Base-by-base conservation (phyloP, 2,329 filamentous ascomycete genomes). In the Aspergillus sergii region DNA sequence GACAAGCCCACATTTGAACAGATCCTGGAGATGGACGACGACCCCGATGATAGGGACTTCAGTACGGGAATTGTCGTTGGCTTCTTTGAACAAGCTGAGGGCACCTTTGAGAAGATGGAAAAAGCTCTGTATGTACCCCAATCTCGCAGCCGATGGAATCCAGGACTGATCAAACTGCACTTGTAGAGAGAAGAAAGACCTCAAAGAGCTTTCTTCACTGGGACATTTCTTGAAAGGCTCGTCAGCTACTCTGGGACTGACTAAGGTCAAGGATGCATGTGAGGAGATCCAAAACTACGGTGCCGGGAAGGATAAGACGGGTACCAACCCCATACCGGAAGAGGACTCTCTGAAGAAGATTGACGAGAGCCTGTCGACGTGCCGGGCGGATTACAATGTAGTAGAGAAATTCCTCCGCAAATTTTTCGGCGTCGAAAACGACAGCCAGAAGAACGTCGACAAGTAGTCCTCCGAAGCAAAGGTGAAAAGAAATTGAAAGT, bases 21-120 rank as follows among this genome's bases (percentile, higher is more conserved):
- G 83, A 98, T 99, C 76, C 87, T 98, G 66, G 95, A 98, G 80
- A 97, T 99, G 94, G 95, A 99, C 78, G 95, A 99, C 78, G 95
- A 98, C 68, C 91, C 92, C 68, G 90, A 94, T 12, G 91, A 94
- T 67, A 86, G 89, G 71, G 93, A 97, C 56, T 98, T 98, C 84
- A 96, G 91, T 81, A 87, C 85, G 72, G 90, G 91, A 64, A 94
- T 99, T 69, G 94, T 98, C 56, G 90, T 88, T 75, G 92, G 93
- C 65, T 99, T 97, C 83, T 96, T 98, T 71, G 89, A 93, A 21
- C 95, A 99, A 81, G 94, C 93, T 43, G 87, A 93, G 69, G 85
- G 87, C 69, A 98, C 94, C 0, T 97, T 98, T 78, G 80, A 81
- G 21, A 88, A 93, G 71, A 97, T 99, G 90, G 89, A 97, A 74